Conservation (phyloP, 2,329 filamentous ascomycete genomes). For the Ophiostoma angusticollis region DNA sequence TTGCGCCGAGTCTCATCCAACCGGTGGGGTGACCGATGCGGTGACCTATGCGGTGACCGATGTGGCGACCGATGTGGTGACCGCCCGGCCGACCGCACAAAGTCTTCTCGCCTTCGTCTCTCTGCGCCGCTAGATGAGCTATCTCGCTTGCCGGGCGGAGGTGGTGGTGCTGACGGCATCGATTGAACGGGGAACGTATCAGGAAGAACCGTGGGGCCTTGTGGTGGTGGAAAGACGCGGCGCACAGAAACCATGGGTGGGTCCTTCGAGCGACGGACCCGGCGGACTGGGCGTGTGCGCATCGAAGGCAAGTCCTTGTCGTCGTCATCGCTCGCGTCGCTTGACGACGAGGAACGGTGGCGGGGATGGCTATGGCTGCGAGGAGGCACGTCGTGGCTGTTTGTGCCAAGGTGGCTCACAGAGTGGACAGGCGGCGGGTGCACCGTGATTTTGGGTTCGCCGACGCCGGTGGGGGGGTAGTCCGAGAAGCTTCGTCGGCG, state of each 20-base stretch:
- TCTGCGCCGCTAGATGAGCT: constrained; percentile 12
- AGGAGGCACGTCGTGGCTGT: constrained; percentile 17
- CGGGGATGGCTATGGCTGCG: constrained; percentile 39
- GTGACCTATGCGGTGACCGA: constrained; percentile 2
- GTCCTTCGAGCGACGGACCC: constrained; percentile 15
- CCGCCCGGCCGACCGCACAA: not conserved
- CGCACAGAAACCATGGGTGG: constrained; percentile 20
- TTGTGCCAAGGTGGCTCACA: constrained; percentile 23
- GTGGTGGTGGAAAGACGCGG: constrained; percentile 20
- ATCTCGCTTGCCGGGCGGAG: constrained; percentile 3
- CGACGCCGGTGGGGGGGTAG: constrained; percentile 24
- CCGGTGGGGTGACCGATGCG: constrained; percentile 12
- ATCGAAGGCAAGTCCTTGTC: constrained; percentile 21
- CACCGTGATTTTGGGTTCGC: constrained; percentile 11
- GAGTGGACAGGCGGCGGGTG: constrained; percentile 13
- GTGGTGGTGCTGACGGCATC: too few relatives aligned
- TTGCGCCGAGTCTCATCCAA: constrained; percentile 25
- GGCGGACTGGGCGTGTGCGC: constrained; percentile 14
- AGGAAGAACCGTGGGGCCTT: constrained; percentile 14
- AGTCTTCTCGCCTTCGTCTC: constrained; percentile 9
- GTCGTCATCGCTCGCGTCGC: constrained; percentile 29
- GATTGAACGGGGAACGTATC: constrained; percentile 18
- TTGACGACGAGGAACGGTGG: constrained; percentile 26
- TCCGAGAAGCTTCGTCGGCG: constrained; percentile 41
- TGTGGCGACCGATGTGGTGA: not conserved